Evolutionary conservation across 116 monocot genomes (phyloP).

Genomic region (Zostera marina): DNA sequence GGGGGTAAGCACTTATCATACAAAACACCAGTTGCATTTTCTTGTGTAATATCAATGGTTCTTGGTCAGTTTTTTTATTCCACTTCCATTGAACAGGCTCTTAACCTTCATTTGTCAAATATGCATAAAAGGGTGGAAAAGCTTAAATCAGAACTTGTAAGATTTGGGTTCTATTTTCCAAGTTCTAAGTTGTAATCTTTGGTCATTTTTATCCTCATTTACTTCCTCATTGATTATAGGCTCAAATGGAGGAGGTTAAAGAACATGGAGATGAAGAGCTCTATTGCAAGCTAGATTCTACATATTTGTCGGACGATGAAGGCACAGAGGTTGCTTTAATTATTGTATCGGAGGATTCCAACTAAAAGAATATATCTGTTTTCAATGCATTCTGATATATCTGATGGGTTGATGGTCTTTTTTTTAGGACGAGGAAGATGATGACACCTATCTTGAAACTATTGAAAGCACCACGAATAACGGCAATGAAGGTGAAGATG

Average conservation of each 20-base stretch:
- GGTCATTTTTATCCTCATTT: neutral
- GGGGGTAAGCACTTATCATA: conserved; percentile 30
- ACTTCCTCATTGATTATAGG: conserved; percentile 15
- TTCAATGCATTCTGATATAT: neutral
- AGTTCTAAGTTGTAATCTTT: neutral
- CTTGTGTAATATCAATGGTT: neutral
- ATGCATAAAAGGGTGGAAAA: conserved; percentile 42
- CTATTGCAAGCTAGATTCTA: conserved; percentile 57
- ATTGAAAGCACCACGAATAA: conserved; percentile 9
- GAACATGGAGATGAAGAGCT: conserved; percentile 58
- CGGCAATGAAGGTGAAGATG: neutral
- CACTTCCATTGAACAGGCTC: conserved; percentile 35
- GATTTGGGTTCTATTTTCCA: conserved; percentile 2
- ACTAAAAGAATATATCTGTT: neutral
- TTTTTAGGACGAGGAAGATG: conserved; percentile 45
- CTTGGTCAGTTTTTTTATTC: neutral
- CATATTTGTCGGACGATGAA: conserved; percentile 59
- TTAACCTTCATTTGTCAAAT: conserved; percentile 34
- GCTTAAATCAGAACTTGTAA: conserved; percentile 74
- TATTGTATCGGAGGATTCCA: neutral
- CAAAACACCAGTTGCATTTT: neutral
- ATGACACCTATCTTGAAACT: conserved; percentile 30
- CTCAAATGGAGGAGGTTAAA: conserved; percentile 49
- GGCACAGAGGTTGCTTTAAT: conserved; percentile 42
- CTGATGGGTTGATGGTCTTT: neutral